Evolutionary conservation across 2,329 filamentous ascomycete genomes (phyloP).

Genomic region (Apiospora pterosperma): DNA sequence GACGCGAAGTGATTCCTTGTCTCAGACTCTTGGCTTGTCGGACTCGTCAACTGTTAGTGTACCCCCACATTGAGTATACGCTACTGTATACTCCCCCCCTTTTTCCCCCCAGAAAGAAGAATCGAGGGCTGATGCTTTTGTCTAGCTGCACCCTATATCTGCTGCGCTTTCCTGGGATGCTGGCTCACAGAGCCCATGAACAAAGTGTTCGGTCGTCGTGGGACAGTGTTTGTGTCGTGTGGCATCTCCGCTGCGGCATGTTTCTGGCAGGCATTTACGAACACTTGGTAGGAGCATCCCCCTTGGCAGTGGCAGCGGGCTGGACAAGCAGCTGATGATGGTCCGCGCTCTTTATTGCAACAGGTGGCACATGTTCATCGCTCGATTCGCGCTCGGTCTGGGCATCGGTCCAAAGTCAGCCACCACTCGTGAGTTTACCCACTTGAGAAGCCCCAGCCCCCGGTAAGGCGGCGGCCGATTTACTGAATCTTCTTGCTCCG

Average conservation of each 20-base stretch:
- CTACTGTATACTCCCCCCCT: background rate
- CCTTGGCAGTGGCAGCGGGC: background rate
- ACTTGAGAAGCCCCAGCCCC: background rate
- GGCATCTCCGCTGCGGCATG: conserved; percentile 51
- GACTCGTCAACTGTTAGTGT: conserved; percentile 51
- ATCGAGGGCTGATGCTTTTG: background rate
- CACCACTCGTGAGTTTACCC: conserved; percentile 45
- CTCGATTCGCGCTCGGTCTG: conserved; percentile 66
- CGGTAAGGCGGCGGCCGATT: background rate
- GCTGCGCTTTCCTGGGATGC: conserved; percentile 66
- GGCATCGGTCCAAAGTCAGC: conserved; percentile 69
- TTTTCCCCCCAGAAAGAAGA: background rate
- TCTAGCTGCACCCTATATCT: conserved; percentile 54
- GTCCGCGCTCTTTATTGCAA: too few relatives aligned
- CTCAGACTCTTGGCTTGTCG: conserved; percentile 53
- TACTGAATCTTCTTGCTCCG: background rate
- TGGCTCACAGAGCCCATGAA: conserved; percentile 75
- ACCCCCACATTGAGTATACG: background rate
- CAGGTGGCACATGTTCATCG: conserved; percentile 67
- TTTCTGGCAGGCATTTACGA: conserved; percentile 35
- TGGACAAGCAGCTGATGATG: background rate
- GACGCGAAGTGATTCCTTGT: background rate
- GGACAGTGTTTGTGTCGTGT: conserved; percentile 69
- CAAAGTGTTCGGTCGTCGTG: conserved; percentile 64
- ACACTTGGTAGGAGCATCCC: conserved; percentile 19